Conservation (phyloP, 129 eudicot genomes). For the Centrapalus pauciflorus region DNA sequence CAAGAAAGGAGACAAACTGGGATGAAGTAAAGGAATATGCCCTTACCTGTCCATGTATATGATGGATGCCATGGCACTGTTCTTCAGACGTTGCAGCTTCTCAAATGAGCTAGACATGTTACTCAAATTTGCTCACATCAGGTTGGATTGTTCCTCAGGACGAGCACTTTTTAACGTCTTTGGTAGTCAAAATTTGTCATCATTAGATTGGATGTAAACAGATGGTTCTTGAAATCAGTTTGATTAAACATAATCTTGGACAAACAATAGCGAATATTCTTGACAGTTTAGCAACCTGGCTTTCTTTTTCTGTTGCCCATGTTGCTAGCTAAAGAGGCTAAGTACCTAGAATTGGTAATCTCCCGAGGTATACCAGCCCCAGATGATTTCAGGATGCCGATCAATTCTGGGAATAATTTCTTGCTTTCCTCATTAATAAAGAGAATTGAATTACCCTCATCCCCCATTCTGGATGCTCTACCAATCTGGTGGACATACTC, state of each 20-base stretch:
- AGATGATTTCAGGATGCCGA: slow-evolving; percentile 59
- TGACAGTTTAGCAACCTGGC: slow-evolving; percentile 21
- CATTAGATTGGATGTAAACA: background rate
- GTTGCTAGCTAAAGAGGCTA: slow-evolving; percentile 26
- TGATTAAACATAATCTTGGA: background rate
- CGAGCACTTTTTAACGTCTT: background rate
- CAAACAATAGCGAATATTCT: background rate
- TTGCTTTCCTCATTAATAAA: slow-evolving; percentile 72
- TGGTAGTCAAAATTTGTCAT: background rate
- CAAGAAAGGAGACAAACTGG: background rate
- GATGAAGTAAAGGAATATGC: background rate
- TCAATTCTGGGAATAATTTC: slow-evolving; percentile 67
- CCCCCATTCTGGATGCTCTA: slow-evolving; percentile 88
- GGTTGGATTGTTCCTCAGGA: background rate
- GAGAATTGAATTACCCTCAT: slow-evolving; percentile 65
- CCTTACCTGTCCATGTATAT: background rate
- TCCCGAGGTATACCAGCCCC: slow-evolving; percentile 81
- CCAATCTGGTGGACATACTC: slow-evolving; percentile 94
- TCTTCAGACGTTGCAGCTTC: background rate
- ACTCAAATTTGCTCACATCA: background rate
- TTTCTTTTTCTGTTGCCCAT: slow-evolving; percentile 60
- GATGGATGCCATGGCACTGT: background rate
- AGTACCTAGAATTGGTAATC: slow-evolving; percentile 58
- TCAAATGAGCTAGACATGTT: background rate
- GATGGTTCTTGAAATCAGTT: background rate